Evolutionary conservation across 1,284 basidiomycete genomes (phyloP).

Genomic region (Lignosus rhinocerotis): DNA sequence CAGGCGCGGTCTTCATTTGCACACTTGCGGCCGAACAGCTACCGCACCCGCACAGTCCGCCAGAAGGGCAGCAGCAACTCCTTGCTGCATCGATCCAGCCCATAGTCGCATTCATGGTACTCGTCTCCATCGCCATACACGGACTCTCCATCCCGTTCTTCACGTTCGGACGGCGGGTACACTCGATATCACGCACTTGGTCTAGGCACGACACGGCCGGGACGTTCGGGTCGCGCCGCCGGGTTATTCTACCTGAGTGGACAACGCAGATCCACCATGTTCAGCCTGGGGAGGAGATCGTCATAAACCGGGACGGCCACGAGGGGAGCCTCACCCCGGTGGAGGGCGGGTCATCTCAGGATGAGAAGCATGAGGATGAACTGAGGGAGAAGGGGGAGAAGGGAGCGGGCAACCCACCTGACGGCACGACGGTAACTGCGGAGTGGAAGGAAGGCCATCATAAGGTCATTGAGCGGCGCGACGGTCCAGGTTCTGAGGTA

Average conservation of each 20-base stretch:
- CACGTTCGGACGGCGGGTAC: constrained; percentile 86
- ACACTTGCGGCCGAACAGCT: constrained; percentile 80
- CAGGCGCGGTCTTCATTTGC: constrained; percentile 87
- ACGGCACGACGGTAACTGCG: constrained; percentile 43
- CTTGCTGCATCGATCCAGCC: constrained; percentile 82
- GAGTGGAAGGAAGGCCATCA: constrained; percentile 76
- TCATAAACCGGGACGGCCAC: constrained; percentile 76
- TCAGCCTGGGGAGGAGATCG: constrained; percentile 66
- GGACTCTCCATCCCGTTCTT: constrained; percentile 93
- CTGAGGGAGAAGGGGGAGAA: constrained; percentile 35
- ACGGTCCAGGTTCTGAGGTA: constrained; percentile 65
- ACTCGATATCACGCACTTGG: constrained; percentile 88
- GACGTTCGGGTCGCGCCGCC: constrained; percentile 31
- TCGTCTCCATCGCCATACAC: constrained; percentile 84
- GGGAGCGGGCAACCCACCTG: constrained; percentile 42
- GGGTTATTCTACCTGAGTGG: constrained; percentile 57
- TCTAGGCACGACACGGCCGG: constrained; percentile 64
- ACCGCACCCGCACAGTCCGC: constrained; percentile 53
- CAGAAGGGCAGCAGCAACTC: constrained; percentile 62
- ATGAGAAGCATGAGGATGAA: constrained; percentile 19
- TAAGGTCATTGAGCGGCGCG: constrained; percentile 61
- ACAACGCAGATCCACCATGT: constrained; percentile 75
- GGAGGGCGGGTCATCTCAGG: constrained; percentile 16
- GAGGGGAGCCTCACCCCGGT: constrained; percentile 27
- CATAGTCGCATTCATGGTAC: constrained; percentile 89